These are phyloP conservation scores for Meyerozyma guilliermondii DNA, from an alignment of 1,139 yeast genomes.

Conservation along the genomic window DNA sequence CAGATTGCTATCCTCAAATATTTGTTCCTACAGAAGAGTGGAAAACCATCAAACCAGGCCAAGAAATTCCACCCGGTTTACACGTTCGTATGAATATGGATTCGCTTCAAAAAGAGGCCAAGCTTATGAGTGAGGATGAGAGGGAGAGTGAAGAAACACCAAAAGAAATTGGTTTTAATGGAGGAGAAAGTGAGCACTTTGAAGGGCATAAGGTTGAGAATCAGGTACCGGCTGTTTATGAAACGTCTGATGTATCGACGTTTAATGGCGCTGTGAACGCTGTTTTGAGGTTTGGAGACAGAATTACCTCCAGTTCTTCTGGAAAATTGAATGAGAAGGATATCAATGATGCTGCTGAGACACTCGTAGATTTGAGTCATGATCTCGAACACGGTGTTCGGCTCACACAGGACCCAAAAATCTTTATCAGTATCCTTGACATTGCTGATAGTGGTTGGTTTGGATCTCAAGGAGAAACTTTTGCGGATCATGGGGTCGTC, in stretches of 20 bases:
- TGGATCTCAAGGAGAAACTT: constrained; percentile 36
- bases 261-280: not conserved
- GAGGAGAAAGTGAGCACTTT: not conserved
- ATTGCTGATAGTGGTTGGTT: not conserved
- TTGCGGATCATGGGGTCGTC: constrained; percentile 52
- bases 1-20: constrained; percentile 57
- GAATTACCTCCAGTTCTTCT: not conserved
- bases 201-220: no score
- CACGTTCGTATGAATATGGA: constrained; percentile 70
- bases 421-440: not conserved
- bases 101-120: constrained; percentile 66
- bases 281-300: not conserved
- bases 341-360: constrained; percentile 30
- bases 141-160: not conserved
- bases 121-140: constrained; percentile 29
- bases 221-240: not conserved
- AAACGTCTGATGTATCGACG: not conserved
- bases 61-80: constrained; percentile 70
- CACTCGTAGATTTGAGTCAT: constrained; percentile 56
- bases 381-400: constrained; percentile 59
- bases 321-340: not conserved
- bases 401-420: constrained; percentile 15
- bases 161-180: not conserved
- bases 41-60: constrained; percentile 65
- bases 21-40: constrained; percentile 64